Conservation (phyloP, 257 asterid species). For the Solanum medicagineum region DNA sequence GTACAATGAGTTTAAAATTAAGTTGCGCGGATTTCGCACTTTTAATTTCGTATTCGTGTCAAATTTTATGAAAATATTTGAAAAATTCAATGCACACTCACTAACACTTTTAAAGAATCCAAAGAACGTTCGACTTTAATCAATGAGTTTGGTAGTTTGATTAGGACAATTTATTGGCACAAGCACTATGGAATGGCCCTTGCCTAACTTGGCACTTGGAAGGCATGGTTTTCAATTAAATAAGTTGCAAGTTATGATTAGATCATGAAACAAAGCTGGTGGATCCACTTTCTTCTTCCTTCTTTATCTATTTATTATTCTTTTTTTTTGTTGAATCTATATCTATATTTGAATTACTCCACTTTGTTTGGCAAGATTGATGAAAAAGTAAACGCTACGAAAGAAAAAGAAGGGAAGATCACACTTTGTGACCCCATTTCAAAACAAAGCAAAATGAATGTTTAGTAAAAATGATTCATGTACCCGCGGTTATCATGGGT, state of each 20-base stretch:
- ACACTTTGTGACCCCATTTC: not conserved
- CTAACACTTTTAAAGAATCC: too few relatives aligned
- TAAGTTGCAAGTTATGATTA: not conserved
- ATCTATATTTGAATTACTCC: not conserved
- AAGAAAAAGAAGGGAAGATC: not conserved
- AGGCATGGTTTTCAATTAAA: not conserved
- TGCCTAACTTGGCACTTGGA: not conserved
- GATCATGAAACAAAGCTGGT: not conserved
- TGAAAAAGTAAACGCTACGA: not conserved
- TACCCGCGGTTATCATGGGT: not conserved
- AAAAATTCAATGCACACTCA: too few relatives aligned
- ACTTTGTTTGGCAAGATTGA: not conserved
- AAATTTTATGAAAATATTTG: too few relatives aligned
- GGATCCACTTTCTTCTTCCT: not conserved
- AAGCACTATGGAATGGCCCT: not conserved
- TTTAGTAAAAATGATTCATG: not conserved
- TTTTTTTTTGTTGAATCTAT: not conserved
- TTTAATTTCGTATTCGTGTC: too few relatives aligned
- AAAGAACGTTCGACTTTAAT: too few relatives aligned
- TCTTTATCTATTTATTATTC: not conserved
- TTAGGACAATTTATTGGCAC: not conserved
- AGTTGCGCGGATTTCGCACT: too few relatives aligned
- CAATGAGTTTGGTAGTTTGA: not conserved
- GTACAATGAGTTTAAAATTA: too few relatives aligned
- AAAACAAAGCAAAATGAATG: not conserved